Evolutionary conservation across 106 monocot species (phyloP).

Genomic region (Phalaenopsis equestris): DNA sequence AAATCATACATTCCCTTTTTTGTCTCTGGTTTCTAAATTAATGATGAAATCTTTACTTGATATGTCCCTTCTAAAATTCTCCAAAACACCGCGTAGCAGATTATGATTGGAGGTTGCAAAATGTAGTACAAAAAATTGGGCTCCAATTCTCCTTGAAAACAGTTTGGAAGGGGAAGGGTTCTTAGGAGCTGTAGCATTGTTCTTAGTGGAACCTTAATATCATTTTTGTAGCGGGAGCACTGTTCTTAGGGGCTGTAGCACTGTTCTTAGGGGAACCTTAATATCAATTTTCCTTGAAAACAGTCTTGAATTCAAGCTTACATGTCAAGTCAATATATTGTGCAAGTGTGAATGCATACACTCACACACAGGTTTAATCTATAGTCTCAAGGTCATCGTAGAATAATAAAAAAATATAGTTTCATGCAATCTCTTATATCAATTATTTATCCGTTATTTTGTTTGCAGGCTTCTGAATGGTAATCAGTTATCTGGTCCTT

Average conservation of each 20-base stretch:
- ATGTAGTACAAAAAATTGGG: not conserved
- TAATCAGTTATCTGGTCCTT: slow-evolving; percentile 69
- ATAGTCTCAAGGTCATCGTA: not conserved
- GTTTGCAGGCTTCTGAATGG: slow-evolving; percentile 91
- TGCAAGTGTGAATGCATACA: not conserved
- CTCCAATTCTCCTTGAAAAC: not conserved
- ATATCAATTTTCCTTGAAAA: not conserved
- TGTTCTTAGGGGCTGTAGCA: not conserved
- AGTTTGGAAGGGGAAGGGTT: not conserved
- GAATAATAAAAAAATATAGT: not conserved
- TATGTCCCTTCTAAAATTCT: not conserved
- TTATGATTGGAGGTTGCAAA: not conserved
- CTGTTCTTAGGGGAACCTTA: not conserved
- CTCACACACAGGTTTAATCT: not conserved
- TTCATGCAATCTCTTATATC: not conserved
- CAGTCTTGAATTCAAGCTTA: not conserved
- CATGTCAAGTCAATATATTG: not conserved
- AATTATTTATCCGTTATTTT: slow-evolving; percentile 3
- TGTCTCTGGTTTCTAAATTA: not conserved
- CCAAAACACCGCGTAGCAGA: not conserved
- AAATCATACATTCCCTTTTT: not conserved
- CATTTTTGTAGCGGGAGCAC: not conserved
- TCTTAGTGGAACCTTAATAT: not conserved
- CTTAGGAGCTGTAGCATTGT: not conserved
- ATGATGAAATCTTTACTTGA: not conserved